Evolutionary conservation across 1,284 basidiomycete genomes (phyloP), one percentile per base, ranked within the genome.

Genomic region (Agaricales sp.): DNA sequence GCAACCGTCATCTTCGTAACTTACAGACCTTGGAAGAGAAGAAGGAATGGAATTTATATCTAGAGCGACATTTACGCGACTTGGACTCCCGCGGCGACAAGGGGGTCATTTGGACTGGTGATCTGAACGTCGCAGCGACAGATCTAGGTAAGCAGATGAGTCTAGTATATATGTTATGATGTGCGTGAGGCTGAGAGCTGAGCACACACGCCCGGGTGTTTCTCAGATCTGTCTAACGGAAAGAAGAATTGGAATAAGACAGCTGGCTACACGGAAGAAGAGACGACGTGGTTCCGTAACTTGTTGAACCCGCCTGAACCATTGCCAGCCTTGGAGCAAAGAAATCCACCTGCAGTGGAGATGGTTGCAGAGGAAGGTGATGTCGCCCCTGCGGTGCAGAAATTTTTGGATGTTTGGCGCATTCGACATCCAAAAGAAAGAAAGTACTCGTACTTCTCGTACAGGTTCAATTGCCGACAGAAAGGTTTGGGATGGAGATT

Each of bases 401-500:
- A 75, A 55, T 86, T 92, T 50, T 70, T 89, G 46, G 91, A 94
- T 56, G 68, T 90, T 22, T 94, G 91, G 91, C 74, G 92, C 48
- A 66, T 77, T 23, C 63, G 73, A n/a, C 81, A 93, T 60, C 87
- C 88, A 2, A 72, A 78, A 25, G 66, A 73, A 21, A 67, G 65
- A 16, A 81, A 89, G 55, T 94, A 87, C 62, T 88, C 86, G 0
- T 94, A 92, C 62, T 93, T 87, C 54, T 85, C 84, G 3, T 92
- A 88, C 63, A 76, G 89, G 20, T 91, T 91, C 64, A 80, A 87
- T 53, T 89, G 87, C 61, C 70, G 91, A 39, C 61, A 62, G 51
- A 93, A 92, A 59, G 86, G 89, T 2, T 75, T 91, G 43, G 91
- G 91, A 1, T 94, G 91, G 91, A 73, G 90, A 53, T 64, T 94